Evolutionary conservation across 2,329 filamentous ascomycete genomes (phyloP).

Genomic region (Aspergillus versicolor): DNA sequence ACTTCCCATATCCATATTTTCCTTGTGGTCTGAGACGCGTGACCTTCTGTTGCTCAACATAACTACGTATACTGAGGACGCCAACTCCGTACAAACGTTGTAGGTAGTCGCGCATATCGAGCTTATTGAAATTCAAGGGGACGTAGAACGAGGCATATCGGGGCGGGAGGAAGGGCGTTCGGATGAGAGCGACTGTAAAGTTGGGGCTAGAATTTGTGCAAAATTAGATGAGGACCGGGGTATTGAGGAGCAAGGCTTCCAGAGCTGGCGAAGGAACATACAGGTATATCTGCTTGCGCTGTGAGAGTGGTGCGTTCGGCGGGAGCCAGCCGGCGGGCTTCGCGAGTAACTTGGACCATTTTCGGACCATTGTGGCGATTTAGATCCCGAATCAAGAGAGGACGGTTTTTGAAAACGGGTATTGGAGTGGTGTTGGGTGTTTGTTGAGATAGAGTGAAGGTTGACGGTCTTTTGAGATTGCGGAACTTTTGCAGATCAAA

Average conservation of each 20-base stretch:
- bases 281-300: slow-evolving; percentile 56
- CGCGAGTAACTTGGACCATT: slow-evolving; percentile 28
- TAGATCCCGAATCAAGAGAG: neutral
- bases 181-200: slow-evolving; percentile 76
- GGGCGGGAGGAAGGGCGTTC: slow-evolving; percentile 68
- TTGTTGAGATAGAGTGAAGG: neutral
- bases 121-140: slow-evolving; percentile 89
- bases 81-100: slow-evolving; percentile 79
- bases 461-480: slow-evolving; percentile 10
- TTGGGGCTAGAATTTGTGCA: slow-evolving; percentile 61
- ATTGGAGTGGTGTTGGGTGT: slow-evolving; percentile 1
- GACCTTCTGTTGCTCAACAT: slow-evolving; percentile 68
- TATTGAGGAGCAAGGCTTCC: neutral
- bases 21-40: slow-evolving; percentile 42
- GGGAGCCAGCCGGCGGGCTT: slow-evolving; percentile 25
- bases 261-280: slow-evolving; percentile 36
- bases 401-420: neutral
- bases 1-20: slow-evolving; percentile 52
- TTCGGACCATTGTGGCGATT: slow-evolving; percentile 30
- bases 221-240: neutral
- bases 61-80: slow-evolving; percentile 72
- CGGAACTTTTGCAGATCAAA: slow-evolving; percentile 31
- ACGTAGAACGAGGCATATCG: slow-evolving; percentile 88
- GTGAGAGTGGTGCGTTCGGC: slow-evolving; percentile 26
- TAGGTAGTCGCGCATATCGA: slow-evolving; percentile 94